phyloP scores from a whole-genome alignment of 371 early-diverging fungal species.

The Smittium culicis region DNA sequence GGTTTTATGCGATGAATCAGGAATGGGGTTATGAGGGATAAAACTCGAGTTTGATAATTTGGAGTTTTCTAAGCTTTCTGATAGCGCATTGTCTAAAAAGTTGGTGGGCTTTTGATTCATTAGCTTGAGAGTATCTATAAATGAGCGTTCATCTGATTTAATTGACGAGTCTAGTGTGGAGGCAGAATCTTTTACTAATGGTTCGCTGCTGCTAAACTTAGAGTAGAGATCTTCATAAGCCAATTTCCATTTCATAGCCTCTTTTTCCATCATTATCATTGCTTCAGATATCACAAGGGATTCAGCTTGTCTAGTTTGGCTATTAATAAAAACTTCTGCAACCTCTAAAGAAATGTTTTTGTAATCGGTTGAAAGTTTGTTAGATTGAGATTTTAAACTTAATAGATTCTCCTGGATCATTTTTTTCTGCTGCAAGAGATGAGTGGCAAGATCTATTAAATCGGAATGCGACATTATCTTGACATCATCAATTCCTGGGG shows the following conservation, averaged over 20 bases:
- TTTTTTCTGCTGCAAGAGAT: slow-evolving; percentile 7
- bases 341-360: neutral
- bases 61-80: no score
- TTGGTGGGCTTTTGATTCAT: no score
- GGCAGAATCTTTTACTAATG: no score
- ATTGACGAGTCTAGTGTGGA: no score
- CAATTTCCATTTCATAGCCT: neutral
- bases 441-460: neutral
- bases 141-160: no score
- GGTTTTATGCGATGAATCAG: no score
- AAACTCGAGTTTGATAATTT: no score
- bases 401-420: neutral
- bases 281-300: neutral
- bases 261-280: neutral
- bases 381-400: neutral
- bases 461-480: neutral
- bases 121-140: no score
- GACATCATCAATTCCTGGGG: neutral
- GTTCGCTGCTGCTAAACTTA: neutral
- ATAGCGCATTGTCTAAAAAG: no score
- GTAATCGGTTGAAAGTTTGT: neutral
- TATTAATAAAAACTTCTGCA: neutral
- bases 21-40: no score
- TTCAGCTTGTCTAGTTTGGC: slow-evolving; percentile 3
- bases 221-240: neutral